Base-by-base conservation (phyloP, 306 rosid species). In the cucumber (Cucumis sativus) region DNA sequence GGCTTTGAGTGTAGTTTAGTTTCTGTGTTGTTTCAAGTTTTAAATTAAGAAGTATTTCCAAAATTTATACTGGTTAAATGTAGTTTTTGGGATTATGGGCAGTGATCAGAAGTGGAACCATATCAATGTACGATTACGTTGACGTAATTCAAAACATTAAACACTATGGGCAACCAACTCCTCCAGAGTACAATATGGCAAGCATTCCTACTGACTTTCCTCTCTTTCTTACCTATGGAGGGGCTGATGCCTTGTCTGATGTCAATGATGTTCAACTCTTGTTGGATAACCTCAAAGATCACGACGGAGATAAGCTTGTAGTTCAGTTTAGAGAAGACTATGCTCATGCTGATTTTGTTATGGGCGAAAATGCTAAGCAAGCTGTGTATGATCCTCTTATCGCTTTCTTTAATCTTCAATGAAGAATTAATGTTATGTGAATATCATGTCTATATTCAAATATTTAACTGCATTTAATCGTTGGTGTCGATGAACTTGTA, bases 261-360 rank as follows among this genome's bases (percentile, higher is more conserved):
- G 92, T 83, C 45, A 84, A 88, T 60, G 97, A 89, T 62, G 96
- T 89, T 30, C 84, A 74, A 41, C 85, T 58, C 66, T 82, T 92
- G 69, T 67, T 92, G 35, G 80, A 80, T 75, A 81, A 76, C 79
- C 89, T 92, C 15, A 59, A 79, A 70, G 89, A 84, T 81, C 97
- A 89, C 37, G 80, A 84, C 16, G 75, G 79, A 67, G 91, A 86
- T 77, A 90, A 88, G 80, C 88, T 92, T 80, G 91, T 88, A 9
- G 89, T 86, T 41, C 91, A 86, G 82, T 90, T 78, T 57, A 77
- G 83, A 55, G 86, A 89, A 69, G 91, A 90, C 70, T 90, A 92
- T 86, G 97, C 94, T 63, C 97, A 92, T 86, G 79, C 89, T 28
- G 97, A 90, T 87, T 92, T 83, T 84, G 89, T 92, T 78, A 83